Percentiles rank a stretch among this genome's conserved stretches.
Conservation (phyloP, 1,139 yeast species). For the Ogataea hybrid region DNA sequence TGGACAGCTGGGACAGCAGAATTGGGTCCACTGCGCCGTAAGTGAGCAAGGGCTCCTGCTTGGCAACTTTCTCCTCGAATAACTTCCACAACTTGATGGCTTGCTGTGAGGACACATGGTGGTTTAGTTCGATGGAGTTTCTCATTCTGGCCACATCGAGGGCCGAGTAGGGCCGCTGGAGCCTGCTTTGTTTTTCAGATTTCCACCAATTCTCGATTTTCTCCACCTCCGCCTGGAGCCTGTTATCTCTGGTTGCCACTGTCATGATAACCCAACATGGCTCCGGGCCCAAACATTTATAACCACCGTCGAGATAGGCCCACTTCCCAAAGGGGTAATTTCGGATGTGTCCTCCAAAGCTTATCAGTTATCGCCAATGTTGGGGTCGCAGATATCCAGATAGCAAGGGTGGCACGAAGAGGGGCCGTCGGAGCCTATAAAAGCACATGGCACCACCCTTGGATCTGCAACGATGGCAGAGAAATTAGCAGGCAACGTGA, state of each 20-base stretch:
- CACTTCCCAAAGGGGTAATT: conserved; percentile 1
- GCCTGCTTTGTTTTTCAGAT: conserved; percentile 45
- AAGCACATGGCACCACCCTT: not conserved
- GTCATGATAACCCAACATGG: conserved; percentile 6
- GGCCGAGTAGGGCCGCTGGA: conserved; percentile 53
- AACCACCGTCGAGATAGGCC: not conserved
- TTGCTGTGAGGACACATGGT: conserved; percentile 54
- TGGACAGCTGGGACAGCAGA: conserved; percentile 55
- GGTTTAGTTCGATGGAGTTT: conserved; percentile 47
- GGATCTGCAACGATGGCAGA: not conserved
- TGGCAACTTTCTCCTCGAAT: conserved; percentile 40
- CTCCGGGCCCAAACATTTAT: not conserved
- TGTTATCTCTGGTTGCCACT: conserved; percentile 8
- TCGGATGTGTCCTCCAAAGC: not conserved
- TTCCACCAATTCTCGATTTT: conserved; percentile 52
- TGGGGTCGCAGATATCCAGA: not conserved
- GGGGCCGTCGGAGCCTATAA: not conserved
- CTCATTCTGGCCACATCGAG: conserved; percentile 51
- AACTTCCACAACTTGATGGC: conserved; percentile 50
- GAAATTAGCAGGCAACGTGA: conserved; percentile 1
- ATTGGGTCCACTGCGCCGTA: conserved; percentile 64
- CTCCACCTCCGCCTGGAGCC: conserved; percentile 15
- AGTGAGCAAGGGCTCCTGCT: conserved; percentile 52
- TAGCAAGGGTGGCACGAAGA: not conserved
- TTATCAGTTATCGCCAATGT: not conserved